phyloP scores from a whole-genome alignment of 75 land plant genomes.

The Picea sitchensis region DNA sequence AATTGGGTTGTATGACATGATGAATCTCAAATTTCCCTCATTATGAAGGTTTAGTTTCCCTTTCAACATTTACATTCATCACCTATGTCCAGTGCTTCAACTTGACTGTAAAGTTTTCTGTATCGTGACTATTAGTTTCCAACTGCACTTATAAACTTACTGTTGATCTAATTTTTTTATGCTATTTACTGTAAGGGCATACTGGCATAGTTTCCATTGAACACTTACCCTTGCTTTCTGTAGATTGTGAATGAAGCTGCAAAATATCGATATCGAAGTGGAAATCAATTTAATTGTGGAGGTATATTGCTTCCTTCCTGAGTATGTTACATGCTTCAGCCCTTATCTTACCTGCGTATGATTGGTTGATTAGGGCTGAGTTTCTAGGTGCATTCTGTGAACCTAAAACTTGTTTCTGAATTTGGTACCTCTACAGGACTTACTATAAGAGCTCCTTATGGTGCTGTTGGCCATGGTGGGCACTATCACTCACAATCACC shows the following conservation, averaged over 20 bases:
- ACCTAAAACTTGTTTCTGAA: neutral
- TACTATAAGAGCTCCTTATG: constrained; percentile 95
- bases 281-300: constrained; percentile 96
- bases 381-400: neutral
- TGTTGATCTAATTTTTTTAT: neutral
- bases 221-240: neutral
- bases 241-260: constrained; percentile 99
- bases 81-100: no score
- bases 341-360: neutral
- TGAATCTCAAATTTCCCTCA: no score
- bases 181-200: constrained; percentile 1
- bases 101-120: neutral
- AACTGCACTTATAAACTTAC: neutral
- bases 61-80: no score
- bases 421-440: constrained; percentile 53
- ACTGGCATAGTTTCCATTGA: neutral
- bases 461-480: constrained; percentile 99
- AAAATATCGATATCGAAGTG: constrained; percentile 95
- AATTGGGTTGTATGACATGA: neutral
- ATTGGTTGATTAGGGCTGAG: neutral
- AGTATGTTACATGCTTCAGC: neutral
- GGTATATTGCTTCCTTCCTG: constrained; percentile 36
- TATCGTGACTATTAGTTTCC: neutral
- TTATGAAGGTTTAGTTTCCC: no score
- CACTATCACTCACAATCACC: constrained; percentile 99